A percentile compares a stretch with the other conserved stretches of the same genome.
Evolutionary conservation across 1,139 yeast species (phyloP).

Genomic region (Zygosaccharomyces sapae): DNA sequence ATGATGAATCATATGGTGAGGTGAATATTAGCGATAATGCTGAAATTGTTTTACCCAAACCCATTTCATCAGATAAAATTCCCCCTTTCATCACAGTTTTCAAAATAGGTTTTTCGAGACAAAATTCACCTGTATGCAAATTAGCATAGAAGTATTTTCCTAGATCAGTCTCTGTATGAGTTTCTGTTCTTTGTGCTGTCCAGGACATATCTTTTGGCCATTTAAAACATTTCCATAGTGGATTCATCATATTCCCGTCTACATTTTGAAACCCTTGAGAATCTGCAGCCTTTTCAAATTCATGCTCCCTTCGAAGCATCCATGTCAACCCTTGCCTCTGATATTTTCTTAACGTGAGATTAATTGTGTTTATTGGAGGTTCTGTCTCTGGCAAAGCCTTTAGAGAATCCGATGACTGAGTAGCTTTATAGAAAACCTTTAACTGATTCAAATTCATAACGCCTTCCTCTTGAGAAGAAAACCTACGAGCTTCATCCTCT

Average conservation of each 20-base stretch:
- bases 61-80: constrained; percentile 96
- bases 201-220: constrained; percentile 62
- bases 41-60: constrained; percentile 88
- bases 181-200: constrained; percentile 27
- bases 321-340: constrained; percentile 80
- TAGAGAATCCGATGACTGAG: constrained; percentile 49
- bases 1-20: constrained; percentile 48
- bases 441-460: constrained; percentile 64
- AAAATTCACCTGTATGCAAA: constrained; percentile 76
- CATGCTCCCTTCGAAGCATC: constrained; percentile 70
- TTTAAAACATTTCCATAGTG: constrained; percentile 74
- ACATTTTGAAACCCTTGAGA: constrained; percentile 27
- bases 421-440: constrained; percentile 65
- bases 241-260: constrained; percentile 63
- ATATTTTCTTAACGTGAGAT: constrained; percentile 57
- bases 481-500: constrained; percentile 19
- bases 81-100: constrained; percentile 70
- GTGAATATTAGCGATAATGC: constrained; percentile 69
- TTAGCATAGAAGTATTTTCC: constrained; percentile 64
- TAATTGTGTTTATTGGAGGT: constrained; percentile 57
- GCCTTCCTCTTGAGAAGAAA: constrained; percentile 40
- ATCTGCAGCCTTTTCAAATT: constrained; percentile 39
- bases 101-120: constrained; percentile 60
- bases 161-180: constrained; percentile 13
- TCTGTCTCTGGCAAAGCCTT: constrained; percentile 55